Evolutionary conservation across 2,329 filamentous ascomycete species (phyloP).

Genomic region (Fusarium avenaceum): DNA sequence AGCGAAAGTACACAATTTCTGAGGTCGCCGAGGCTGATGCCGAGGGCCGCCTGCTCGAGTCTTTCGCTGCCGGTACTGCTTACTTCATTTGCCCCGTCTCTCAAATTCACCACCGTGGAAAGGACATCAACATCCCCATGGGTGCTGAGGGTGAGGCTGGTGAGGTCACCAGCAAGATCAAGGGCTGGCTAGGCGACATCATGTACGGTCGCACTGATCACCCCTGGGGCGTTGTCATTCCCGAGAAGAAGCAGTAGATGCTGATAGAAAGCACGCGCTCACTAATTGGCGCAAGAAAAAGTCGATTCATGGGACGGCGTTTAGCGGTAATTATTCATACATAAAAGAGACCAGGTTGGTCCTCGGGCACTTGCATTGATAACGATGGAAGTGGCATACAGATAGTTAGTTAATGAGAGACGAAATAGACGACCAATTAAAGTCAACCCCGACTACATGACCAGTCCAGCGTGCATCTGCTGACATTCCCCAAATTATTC

Average conservation of each 20-base stretch:
- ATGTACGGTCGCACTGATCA: slow-evolving; percentile 80
- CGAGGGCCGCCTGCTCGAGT: slow-evolving; percentile 84
- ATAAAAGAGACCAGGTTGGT: slow-evolving; percentile 37
- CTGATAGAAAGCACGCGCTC: slow-evolving; percentile 5
- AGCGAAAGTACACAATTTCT: slow-evolving; percentile 84
- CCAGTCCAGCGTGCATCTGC: slow-evolving; percentile 5
- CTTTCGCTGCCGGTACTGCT: slow-evolving; percentile 89
- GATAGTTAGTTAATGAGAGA: slow-evolving; percentile 44
- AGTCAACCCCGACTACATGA: slow-evolving; percentile 19
- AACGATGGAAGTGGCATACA: slow-evolving; percentile 17
- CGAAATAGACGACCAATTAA: slow-evolving; percentile 43
- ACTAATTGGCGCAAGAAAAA: slow-evolving; percentile 11
- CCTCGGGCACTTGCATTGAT: slow-evolving; percentile 16
- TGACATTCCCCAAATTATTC: slow-evolving; percentile 2
- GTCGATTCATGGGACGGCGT: slow-evolving; percentile 46
- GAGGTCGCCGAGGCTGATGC: slow-evolving; percentile 79
- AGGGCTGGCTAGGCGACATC: slow-evolving; percentile 77
- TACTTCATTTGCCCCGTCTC: slow-evolving; percentile 79
- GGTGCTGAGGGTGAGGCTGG: slow-evolving; percentile 64
- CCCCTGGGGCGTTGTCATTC: slow-evolving; percentile 77
- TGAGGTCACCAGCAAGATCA: slow-evolving; percentile 71
- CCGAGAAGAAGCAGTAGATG: slow-evolving; percentile 69
- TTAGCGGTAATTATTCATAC: slow-evolving; percentile 39
- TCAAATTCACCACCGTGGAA: slow-evolving; percentile 75
- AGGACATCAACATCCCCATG: slow-evolving; percentile 74